These are phyloP conservation scores for Podaxis sp. DNA, from an alignment of 768 basidiomycete species.

Conservation along the genomic window DNA sequence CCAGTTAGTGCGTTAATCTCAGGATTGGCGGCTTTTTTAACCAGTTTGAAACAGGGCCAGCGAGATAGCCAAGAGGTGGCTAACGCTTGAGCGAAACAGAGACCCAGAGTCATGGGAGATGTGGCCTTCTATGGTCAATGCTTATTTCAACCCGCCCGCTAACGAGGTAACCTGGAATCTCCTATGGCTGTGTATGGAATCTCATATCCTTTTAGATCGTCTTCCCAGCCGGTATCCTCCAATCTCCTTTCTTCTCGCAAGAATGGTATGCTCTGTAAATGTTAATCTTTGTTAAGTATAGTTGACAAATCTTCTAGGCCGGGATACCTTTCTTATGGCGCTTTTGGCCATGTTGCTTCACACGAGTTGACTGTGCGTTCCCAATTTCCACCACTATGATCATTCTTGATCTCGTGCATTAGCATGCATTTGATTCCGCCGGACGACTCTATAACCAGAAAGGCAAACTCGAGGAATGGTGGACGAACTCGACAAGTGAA, in stretches of 20 bases:
- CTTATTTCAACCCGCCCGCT: constrained; percentile 82
- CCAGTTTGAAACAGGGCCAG: constrained; percentile 35
- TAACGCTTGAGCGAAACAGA: constrained; percentile 60
- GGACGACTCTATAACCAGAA: constrained; percentile 88
- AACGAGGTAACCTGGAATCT: constrained; percentile 59
- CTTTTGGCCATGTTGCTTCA: constrained; percentile 88
- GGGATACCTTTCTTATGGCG: constrained; percentile 82
- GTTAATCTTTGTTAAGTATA: constrained; percentile 10
- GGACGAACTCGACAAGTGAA: constrained; percentile 82
- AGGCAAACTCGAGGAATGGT: constrained; percentile 89
- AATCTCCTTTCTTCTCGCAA: constrained; percentile 84
- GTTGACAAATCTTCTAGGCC: constrained; percentile 50
- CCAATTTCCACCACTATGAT: background rate
- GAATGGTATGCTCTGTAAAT: constrained; percentile 49
- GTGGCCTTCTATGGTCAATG: constrained; percentile 82
- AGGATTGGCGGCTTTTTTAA: background rate
- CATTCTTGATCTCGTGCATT: background rate
- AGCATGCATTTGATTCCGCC: constrained; percentile 91
- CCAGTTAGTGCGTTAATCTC: constrained; percentile 28
- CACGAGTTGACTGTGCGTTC: constrained; percentile 82
- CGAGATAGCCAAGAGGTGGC: constrained; percentile 68
- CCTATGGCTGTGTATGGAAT: background rate
- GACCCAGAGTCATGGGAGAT: constrained; percentile 83
- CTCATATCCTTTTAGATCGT: constrained; percentile 55
- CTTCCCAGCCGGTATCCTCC: constrained; percentile 95